Evolutionary conservation across 164 flowering plant species (phyloP).

Genomic region (Platanus orientalis): DNA sequence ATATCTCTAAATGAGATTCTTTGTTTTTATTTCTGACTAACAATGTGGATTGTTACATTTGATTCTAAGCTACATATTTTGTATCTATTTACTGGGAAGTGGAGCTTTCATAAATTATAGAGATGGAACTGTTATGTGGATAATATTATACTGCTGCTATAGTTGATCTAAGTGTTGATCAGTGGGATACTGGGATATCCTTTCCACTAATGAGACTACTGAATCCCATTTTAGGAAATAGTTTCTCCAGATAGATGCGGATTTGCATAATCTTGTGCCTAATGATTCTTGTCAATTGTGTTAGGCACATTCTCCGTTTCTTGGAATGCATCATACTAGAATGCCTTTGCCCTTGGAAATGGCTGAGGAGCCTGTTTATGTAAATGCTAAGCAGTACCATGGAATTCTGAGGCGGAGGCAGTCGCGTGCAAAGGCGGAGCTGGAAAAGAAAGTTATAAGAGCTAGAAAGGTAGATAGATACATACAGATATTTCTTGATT

Average conservation of each 20-base stretch:
- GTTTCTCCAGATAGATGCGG: background rate
- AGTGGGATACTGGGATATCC: no score
- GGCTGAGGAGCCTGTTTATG: constrained; percentile 94
- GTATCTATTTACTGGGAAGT: no score
- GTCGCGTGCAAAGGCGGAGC: constrained; percentile 92
- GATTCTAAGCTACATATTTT: no score
- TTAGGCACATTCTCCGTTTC: constrained; percentile 69
- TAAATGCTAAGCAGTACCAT: constrained; percentile 92
- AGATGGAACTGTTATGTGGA: no score
- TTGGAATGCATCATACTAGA: constrained; percentile 71
- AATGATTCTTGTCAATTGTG: constrained; percentile 7
- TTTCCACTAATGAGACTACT: background rate
- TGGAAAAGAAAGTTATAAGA: constrained; percentile 77
- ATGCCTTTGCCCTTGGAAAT: constrained; percentile 92
- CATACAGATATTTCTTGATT: background rate
- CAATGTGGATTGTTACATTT: no score
- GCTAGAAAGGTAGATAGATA: constrained; percentile 68
- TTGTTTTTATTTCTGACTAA: no score
- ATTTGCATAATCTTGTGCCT: background rate
- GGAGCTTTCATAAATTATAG: no score
- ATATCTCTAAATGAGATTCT: no score
- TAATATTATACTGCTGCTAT: no score
- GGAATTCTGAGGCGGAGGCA: constrained; percentile 90
- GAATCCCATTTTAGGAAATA: background rate
- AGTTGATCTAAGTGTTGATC: background rate